Evolutionary conservation across 208 protist genomes (phyloP), one percentile per base, ranked within the genome.

Genomic region (Leishmania lainsoni): DNA sequence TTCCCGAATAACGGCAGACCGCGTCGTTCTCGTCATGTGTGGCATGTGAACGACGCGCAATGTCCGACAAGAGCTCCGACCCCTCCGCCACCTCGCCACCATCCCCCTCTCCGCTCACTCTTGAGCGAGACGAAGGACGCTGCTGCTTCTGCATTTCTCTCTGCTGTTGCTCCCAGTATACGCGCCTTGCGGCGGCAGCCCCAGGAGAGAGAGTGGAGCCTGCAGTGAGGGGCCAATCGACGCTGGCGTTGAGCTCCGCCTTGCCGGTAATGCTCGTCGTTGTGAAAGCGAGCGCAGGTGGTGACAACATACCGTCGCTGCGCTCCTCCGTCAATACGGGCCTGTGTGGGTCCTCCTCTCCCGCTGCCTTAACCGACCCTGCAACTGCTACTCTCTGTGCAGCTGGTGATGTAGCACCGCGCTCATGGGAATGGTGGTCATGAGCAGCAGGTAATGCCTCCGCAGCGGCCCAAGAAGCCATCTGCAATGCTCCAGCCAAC

Each of bases 161-260:
- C 68, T 84, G 61, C 70, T 85, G 76, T 45, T 72, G 75, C 72
- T 85, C 81, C 75, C 56, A 81, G 76, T 85, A 85, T 4, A 61
- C 81, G 6, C 76, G 76, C 26, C 81, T 71, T 35, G 81, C 81
- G 5, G 81, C 81, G 6, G 76, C 76, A 9, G 81, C 81, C 32
- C 81, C 81, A 4, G 81, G 81, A 32, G 81, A 85, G 58, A 85
- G 61, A 51, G 45, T 72, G 20, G 22, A 2, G 29, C 51, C 45
- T 32, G 32, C 10, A 35, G n/a, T 6, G 22, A 58, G 59, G 16
- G 54, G 9, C 9, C 14, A 58, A 16, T 29, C 76, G 1, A 54
- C 61, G 42, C 45, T 59, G 4, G 54, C 32, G 35, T 29, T 51
- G 45, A 10, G 32, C 29, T 20, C 48, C 51, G 14, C 72, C 29